Evolutionary conservation across 2,329 filamentous ascomycete genomes (phyloP).

Genomic region (Talaromyces atroroseus): DNA sequence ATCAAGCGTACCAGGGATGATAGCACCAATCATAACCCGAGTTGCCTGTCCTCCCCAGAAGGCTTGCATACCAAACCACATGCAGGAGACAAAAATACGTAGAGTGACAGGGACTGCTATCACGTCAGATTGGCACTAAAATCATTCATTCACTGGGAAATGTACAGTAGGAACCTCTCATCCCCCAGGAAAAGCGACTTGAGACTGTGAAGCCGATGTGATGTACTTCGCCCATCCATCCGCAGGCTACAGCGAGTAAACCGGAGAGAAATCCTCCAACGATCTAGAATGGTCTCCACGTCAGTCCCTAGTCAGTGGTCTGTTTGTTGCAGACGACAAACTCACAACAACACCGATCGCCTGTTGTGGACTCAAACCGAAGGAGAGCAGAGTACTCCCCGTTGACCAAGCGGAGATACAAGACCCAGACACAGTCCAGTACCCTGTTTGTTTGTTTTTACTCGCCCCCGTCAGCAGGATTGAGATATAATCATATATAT

Average conservation of each 20-base stretch:
- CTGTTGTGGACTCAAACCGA: slow-evolving; percentile 21
- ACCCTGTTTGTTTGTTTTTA: slow-evolving; percentile 16
- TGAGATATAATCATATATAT: background rate
- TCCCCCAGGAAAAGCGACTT: slow-evolving; percentile 22
- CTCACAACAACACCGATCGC: slow-evolving; percentile 23
- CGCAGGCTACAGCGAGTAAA: slow-evolving; percentile 21
- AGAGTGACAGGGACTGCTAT: slow-evolving; percentile 16
- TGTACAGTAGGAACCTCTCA: slow-evolving; percentile 21
- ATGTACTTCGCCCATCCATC: slow-evolving; percentile 24
- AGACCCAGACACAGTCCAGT: slow-evolving; percentile 27
- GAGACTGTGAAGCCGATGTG: slow-evolving; percentile 25
- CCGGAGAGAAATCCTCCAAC: slow-evolving; percentile 19
- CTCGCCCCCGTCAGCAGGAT: background rate
- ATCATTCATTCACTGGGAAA: background rate
- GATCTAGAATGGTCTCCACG: background rate
- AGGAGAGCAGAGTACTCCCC: slow-evolving; percentile 23
- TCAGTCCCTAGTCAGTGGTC: background rate
- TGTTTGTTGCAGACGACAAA: background rate
- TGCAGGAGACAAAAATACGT: slow-evolving; percentile 18
- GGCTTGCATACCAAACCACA: slow-evolving; percentile 19
- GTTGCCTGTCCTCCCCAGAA: slow-evolving; percentile 21
- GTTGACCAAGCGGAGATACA: slow-evolving; percentile 26
- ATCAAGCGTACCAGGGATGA: slow-evolving; percentile 15
- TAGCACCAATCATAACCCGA: slow-evolving; percentile 17
- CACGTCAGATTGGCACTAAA: background rate